Conservation (phyloP, 176 grass and related monocot species). For the Lolium rigidum region DNA sequence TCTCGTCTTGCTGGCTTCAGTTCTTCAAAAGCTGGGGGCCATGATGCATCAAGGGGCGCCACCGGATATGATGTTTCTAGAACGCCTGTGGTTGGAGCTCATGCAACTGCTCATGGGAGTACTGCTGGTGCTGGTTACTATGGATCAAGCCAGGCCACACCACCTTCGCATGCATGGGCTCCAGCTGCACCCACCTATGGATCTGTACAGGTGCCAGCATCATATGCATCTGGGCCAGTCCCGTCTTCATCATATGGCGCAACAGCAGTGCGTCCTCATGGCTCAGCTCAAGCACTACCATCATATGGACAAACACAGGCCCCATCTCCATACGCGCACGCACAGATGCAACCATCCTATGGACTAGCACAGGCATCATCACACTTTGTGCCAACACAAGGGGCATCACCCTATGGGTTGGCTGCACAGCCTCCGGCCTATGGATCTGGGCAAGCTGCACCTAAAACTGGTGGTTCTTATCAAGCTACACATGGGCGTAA, state of each 20-base stretch:
- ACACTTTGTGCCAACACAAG: conserved; percentile 49
- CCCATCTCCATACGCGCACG: conserved; percentile 51
- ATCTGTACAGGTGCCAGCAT: conserved; percentile 46
- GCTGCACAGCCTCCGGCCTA: conserved; percentile 43
- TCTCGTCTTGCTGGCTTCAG: conserved; percentile 46
- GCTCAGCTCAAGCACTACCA: conserved; percentile 52
- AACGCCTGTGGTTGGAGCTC: conserved; percentile 41
- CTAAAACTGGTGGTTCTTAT: conserved; percentile 55
- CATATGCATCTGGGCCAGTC: conserved; percentile 42
- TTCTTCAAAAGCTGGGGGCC: conserved; percentile 46
- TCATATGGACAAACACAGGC: conserved; percentile 67
- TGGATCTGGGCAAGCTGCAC: conserved; percentile 58
- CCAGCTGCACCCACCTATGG: conserved; percentile 63
- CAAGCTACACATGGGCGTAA: conserved; percentile 48
- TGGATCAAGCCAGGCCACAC: conserved; percentile 48
- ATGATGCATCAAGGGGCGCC: conserved; percentile 56
- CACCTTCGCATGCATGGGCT: conserved; percentile 50
- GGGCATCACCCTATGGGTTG: conserved; percentile 59
- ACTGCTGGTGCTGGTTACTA: conserved; percentile 52
- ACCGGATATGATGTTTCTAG: conserved; percentile 53
- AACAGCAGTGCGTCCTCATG: conserved; percentile 42
- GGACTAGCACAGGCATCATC: conserved; percentile 54
- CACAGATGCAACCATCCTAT: conserved; percentile 61
- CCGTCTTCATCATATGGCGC: conserved; percentile 34
- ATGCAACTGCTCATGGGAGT: conserved; percentile 41